phyloP scores from a whole-genome alignment of 495 filamentous ascomycete genomes.

The Viridothelium virens region DNA sequence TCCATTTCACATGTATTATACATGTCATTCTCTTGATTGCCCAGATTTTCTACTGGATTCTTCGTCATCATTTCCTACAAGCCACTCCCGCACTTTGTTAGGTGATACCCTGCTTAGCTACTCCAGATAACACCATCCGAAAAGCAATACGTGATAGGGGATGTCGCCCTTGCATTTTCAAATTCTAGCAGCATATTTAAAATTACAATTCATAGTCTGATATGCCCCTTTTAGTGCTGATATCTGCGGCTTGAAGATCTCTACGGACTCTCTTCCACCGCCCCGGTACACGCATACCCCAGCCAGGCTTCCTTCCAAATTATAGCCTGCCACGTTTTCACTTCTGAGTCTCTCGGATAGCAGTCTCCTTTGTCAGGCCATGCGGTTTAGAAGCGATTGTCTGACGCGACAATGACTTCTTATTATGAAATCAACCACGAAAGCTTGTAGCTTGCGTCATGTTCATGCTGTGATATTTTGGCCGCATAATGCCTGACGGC shows the following conservation, averaged over 20 bases:
- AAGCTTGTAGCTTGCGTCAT: neutral
- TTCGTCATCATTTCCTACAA: no score
- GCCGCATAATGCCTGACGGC: neutral
- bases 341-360: neutral
- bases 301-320: constrained; percentile 7
- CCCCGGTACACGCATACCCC: neutral
- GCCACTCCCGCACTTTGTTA: no score
- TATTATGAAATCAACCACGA: neutral
- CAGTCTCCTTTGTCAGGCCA: neutral
- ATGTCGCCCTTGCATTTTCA: neutral
- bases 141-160: no score
- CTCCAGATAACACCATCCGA: no score
- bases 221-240: constrained; percentile 6
- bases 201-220: neutral
- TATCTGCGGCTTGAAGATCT: constrained; percentile 2
- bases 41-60: neutral
- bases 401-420: neutral
- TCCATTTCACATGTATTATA: neutral
- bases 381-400: neutral
- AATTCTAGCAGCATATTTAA: neutral
- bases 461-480: constrained; percentile 11
- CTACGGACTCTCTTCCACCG: neutral
- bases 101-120: no score
- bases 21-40: neutral
- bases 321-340: neutral